Evolutionary conservation across 163 green algal species (phyloP).

Genomic region (Trebouxiophyceae sp.): DNA sequence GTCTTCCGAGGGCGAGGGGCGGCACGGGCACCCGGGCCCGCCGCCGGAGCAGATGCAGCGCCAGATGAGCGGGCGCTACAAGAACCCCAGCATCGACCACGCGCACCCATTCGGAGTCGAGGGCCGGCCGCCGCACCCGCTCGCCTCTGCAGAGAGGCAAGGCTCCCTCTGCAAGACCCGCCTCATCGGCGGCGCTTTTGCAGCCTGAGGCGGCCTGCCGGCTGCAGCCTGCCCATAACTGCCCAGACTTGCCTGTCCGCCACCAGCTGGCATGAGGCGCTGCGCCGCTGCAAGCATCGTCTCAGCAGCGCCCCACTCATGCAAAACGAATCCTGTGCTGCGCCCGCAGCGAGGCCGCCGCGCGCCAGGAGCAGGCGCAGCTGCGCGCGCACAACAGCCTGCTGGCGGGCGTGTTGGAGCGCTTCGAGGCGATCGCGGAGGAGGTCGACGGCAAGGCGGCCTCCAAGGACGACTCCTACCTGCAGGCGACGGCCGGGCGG

Average conservation of each 20-base stretch:
- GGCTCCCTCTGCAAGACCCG: too few species aligned
- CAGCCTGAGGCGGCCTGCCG: too few species aligned
- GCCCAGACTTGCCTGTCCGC: too few species aligned
- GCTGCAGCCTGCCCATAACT: too few species aligned
- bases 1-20: not conserved
- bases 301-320: too few species aligned
- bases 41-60: not conserved
- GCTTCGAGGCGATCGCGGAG: not conserved
- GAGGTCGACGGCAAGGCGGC: constrained; percentile 6
- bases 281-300: too few species aligned
- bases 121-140: not conserved
- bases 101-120: not conserved
- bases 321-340: too few species aligned
- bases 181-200: too few species aligned
- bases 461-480: not conserved
- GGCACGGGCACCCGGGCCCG: not conserved
- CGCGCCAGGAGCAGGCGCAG: not conserved
- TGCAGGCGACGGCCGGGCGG: not conserved
- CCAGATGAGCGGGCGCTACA: not conserved
- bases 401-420: not conserved
- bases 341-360: not conserved
- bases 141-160: constrained; percentile 2
- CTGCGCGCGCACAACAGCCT: not conserved
- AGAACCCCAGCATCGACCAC: not conserved
- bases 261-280: too few species aligned